Conservation (phyloP, 345 rosid species). For the Murraya paniculata region DNA sequence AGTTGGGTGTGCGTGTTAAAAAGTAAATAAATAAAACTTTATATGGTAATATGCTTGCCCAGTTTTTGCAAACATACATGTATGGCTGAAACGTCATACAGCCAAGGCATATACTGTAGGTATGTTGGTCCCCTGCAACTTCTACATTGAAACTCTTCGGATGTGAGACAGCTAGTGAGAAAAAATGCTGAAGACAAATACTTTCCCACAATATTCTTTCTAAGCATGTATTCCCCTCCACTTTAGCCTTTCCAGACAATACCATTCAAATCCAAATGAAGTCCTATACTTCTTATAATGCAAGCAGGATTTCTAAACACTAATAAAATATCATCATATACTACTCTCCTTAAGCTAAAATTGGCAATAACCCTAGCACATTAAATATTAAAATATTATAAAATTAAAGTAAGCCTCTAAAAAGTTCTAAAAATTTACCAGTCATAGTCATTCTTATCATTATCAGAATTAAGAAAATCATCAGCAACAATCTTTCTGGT, state of each 20-base stretch:
- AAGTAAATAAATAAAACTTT: background rate
- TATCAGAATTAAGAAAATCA: conserved; percentile 90
- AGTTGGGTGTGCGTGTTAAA: background rate
- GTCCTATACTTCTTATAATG: background rate
- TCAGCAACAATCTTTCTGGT: conserved; percentile 64
- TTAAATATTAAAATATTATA: background rate
- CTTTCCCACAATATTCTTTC: background rate
- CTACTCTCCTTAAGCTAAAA: background rate
- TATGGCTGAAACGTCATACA: background rate
- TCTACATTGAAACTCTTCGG: background rate
- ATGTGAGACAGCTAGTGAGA: background rate
- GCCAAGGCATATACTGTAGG: background rate
- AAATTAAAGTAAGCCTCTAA: background rate
- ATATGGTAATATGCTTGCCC: background rate
- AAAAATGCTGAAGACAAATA: background rate
- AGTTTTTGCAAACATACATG: background rate
- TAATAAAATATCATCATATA: background rate
- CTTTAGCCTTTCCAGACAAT: background rate
- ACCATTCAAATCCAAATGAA: background rate
- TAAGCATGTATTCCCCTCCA: background rate
- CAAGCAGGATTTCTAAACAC: background rate
- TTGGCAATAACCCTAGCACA: background rate
- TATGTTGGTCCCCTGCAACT: background rate
- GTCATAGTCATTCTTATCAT: conserved; percentile 93
- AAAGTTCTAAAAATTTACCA: conserved; percentile 48